A percentile compares a stretch with the other conserved stretches of the same genome.
Conservation (phyloP, 2,329 filamentous ascomycete species). For the Colletotrichum brevisporum region DNA sequence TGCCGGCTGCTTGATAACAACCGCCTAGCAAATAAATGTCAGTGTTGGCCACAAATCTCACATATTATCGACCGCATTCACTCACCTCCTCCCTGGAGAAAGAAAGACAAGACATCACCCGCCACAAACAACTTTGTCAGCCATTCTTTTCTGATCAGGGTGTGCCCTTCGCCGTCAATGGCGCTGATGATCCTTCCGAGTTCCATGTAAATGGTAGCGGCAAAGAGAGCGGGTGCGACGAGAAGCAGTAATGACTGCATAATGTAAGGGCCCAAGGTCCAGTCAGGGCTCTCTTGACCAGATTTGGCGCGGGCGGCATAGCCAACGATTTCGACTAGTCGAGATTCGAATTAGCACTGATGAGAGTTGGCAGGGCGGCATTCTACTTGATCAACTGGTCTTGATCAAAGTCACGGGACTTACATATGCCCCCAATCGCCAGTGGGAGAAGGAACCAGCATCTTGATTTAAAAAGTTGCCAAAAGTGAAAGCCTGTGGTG, state of each 20-base stretch:
- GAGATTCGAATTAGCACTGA: background rate
- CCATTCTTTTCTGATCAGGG: constrained; percentile 53
- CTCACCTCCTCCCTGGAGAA: constrained; percentile 61
- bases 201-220: constrained; percentile 66
- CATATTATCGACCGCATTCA: background rate
- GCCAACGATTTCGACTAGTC: constrained; percentile 62
- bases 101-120: constrained; percentile 67
- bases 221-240: constrained; percentile 62
- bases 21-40: constrained; percentile 18
- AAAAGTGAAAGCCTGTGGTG: constrained; percentile 56
- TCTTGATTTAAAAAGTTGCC: constrained; percentile 55
- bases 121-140: constrained; percentile 69
- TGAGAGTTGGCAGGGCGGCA: background rate
- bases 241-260: constrained; percentile 60
- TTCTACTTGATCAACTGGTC: background rate
- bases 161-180: constrained; percentile 51
- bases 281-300: constrained; percentile 55
- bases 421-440: constrained; percentile 64
- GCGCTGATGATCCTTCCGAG: constrained; percentile 59
- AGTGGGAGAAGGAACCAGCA: constrained; percentile 69
- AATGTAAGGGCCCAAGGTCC: constrained; percentile 54
- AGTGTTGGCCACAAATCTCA: background rate
- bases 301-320: constrained; percentile 66
- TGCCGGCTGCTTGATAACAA: constrained; percentile 32
- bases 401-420: constrained; percentile 34